phyloP scores from a whole-genome alignment of 495 filamentous ascomycete species.

The Xylaria longipes region DNA sequence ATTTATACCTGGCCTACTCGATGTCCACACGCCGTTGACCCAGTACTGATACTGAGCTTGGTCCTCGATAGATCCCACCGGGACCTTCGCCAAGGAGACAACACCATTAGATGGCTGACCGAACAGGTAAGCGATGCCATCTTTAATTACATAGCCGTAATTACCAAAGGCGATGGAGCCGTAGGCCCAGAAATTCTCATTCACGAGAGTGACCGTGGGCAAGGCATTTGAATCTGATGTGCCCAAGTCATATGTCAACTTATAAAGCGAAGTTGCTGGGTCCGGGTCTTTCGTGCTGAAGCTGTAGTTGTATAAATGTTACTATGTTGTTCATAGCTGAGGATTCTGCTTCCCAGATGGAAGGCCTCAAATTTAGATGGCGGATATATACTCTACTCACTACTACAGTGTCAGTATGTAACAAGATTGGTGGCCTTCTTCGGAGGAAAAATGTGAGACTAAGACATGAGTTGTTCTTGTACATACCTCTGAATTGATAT shows the following conservation, averaged over 20 bases:
- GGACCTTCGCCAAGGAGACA: slow-evolving; percentile 38
- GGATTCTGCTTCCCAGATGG: neutral
- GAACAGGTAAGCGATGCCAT: slow-evolving; percentile 39
- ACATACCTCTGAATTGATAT: slow-evolving; percentile 32
- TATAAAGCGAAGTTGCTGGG: slow-evolving; percentile 36
- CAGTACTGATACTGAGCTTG: slow-evolving; percentile 37
- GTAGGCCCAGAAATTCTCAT: slow-evolving; percentile 37
- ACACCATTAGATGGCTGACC: slow-evolving; percentile 30
- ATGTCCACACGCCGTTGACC: slow-evolving; percentile 37
- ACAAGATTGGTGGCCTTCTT: neutral
- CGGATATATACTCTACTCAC: slow-evolving; percentile 4
- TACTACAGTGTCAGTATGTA: slow-evolving; percentile 2
- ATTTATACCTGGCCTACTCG: slow-evolving; percentile 26
- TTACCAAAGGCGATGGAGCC: slow-evolving; percentile 37
- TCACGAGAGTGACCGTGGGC: slow-evolving; percentile 31
- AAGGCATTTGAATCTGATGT: slow-evolving; percentile 24
- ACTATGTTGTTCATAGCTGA: neutral
- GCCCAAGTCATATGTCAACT: slow-evolving; percentile 29
- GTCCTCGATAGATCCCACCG: slow-evolving; percentile 33
- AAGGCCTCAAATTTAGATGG: neutral
- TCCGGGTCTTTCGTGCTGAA: slow-evolving; percentile 30
- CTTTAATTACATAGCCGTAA: slow-evolving; percentile 40
- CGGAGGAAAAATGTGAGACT: neutral
- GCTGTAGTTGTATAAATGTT: slow-evolving; percentile 2
- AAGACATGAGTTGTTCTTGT: neutral